Evolutionary conservation across 2,329 filamentous ascomycete genomes (phyloP).

Genomic region (Xylariaceae sp.): DNA sequence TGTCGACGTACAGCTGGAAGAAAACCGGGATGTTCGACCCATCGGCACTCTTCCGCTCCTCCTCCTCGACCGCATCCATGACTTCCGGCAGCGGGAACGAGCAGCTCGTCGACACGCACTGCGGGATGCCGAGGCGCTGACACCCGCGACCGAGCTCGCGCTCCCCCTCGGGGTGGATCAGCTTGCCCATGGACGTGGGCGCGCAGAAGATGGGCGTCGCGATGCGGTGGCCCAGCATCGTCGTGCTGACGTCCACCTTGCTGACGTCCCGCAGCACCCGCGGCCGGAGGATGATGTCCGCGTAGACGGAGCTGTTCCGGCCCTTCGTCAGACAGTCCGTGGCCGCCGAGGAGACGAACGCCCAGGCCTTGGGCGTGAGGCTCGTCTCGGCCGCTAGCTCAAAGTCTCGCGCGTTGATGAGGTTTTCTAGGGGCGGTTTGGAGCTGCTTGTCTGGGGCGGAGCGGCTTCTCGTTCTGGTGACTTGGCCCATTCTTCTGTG

Average conservation of each 20-base stretch:
- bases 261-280: conserved; percentile 47
- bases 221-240: conserved; percentile 56
- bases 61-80: conserved; percentile 39
- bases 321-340: conserved; percentile 61
- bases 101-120: conserved; percentile 64
- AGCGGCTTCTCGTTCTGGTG: conserved; percentile 36
- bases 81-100: conserved; percentile 61
- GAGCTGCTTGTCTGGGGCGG: conserved; percentile 4
- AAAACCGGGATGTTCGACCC: conserved; percentile 35
- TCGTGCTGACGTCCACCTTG: conserved; percentile 50
- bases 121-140: conserved; percentile 54
- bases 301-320: conserved; percentile 58
- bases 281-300: conserved; percentile 59
- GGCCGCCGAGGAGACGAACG: conserved; percentile 68
- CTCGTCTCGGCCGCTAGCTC: conserved; percentile 56
- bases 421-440: conserved; percentile 54
- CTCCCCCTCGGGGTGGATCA: conserved; percentile 68
- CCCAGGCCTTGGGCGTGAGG: conserved; percentile 67
- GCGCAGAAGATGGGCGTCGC: conserved; percentile 64
- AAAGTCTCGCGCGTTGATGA: conserved; percentile 65
- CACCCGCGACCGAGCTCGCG: conserved; percentile 58
- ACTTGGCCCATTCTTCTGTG: conserved; percentile 50
- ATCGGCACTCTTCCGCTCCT: conserved; percentile 28
- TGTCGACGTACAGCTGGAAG: conserved; percentile 67
- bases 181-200: conserved; percentile 65